Evolutionary conservation across 179 eudicot genomes (phyloP), one percentile per base, ranked within the genome.

Genomic region (Beta lomatogona): DNA sequence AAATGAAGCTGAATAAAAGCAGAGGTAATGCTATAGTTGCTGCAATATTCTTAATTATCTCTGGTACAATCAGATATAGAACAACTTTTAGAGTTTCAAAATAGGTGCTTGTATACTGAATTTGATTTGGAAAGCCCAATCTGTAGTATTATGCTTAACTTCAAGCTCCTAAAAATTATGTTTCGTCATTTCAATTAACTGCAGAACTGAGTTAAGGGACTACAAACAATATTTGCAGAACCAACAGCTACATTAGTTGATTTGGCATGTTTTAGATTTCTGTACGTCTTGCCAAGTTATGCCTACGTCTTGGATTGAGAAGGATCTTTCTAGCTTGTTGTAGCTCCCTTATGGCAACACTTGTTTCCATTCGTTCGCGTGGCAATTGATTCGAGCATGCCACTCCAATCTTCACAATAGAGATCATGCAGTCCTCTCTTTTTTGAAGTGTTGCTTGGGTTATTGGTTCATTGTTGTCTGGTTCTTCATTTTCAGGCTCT

Each of bases 311-410:
- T 5, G 3, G 52, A 73, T 72, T 72, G 68, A 25, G 25, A 18
- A 72, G 77, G 71, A 58, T 50, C 7, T 80, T 52, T 59, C 28
- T 80, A 10, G 77, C 82, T 18, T 44, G 25, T 52, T 48, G 45
- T 21, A 80, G 14, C n/a, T 36, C 59, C 31, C 18, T 61, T 25
- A 80, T 46, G 52, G 78, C 83, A 22, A 48, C 73, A 25, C 31
- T 64, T 9, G 64, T 48, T 52, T 61, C 63, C 63, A 73, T 73
- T 5, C 78, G 77, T 28, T 74, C 67, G n/a, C 55, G 54, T 36
- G 83, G 79, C 16, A 55, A n/a, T 12, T 75, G 74, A 66, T 64
- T 55, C 7, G 80, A 82, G 73, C 85, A 83, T 14, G 77, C 66
- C 5, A 83, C 36, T 60, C 86, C 86, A 16, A 80, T 41, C 64